phyloP scores from a whole-genome alignment of 2,329 filamentous ascomycete species.

The Nemania sp. region DNA sequence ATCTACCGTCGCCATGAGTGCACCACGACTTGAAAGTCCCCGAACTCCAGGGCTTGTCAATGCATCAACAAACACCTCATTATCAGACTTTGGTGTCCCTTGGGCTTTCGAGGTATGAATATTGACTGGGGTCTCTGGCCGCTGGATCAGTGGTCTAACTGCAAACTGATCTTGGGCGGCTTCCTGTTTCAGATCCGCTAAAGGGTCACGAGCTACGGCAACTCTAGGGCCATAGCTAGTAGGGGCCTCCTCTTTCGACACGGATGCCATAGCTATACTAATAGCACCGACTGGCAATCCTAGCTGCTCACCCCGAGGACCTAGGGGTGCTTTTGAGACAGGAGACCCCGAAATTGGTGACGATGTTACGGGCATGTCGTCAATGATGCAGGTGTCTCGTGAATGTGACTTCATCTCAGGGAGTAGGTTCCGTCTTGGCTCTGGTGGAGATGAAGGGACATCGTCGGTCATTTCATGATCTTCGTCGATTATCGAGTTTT shows the following conservation, averaged over 20 bases:
- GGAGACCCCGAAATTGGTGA: constrained; percentile 58
- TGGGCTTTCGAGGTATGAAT: constrained; percentile 40
- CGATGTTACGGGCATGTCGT: constrained; percentile 59
- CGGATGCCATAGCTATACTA: neutral
- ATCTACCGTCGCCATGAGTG: constrained; percentile 15
- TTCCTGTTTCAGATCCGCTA: constrained; percentile 5
- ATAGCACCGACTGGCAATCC: neutral
- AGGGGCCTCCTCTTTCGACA: constrained; percentile 7
- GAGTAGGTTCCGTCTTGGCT: constrained; percentile 65
- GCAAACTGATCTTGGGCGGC: neutral
- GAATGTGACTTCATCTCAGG: constrained; percentile 65
- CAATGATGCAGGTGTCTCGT: constrained; percentile 55
- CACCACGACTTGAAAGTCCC: constrained; percentile 47
- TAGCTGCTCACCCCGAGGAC: neutral
- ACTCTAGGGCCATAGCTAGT: neutral
- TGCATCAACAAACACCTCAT: constrained; percentile 64
- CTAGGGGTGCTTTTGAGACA: constrained; percentile 21
- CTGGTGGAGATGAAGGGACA: constrained; percentile 69
- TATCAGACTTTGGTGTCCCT: constrained; percentile 58
- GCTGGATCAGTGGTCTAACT: constrained; percentile 9
- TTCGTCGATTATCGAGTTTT: constrained; percentile 60
- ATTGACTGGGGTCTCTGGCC: constrained; percentile 38
- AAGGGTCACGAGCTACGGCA: neutral
- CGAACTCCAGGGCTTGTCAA: constrained; percentile 57
- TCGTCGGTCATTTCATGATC: constrained; percentile 62